Percentiles rank a stretch among this genome's conserved stretches.
These are phyloP conservation scores for Phytophthora europaea DNA, from an alignment of 352 stramenopile genomes.

Conservation along the genomic window DNA sequence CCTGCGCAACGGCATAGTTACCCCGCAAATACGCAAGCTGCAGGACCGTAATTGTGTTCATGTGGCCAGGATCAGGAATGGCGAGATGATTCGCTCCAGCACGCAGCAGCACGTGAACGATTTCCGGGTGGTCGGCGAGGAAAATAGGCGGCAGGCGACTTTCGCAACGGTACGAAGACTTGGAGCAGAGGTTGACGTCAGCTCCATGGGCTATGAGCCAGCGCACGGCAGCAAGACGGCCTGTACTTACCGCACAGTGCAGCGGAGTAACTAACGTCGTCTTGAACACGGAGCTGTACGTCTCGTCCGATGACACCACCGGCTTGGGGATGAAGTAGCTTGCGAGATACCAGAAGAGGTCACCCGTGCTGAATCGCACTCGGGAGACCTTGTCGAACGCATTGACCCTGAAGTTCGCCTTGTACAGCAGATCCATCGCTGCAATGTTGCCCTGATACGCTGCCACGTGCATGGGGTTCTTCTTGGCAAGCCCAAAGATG, in stretches of 20 bases:
- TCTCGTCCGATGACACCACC: conserved; percentile 71
- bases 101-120: conserved; percentile 73
- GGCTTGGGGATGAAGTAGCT: conserved; percentile 79
- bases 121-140: conserved; percentile 82
- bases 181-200: conserved; percentile 82
- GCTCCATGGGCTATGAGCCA: conserved; percentile 80
- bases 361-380: conserved; percentile 78
- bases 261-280: conserved; percentile 79
- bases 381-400: conserved; percentile 86
- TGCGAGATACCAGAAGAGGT: conserved; percentile 87
- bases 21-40: conserved; percentile 83
- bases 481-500: conserved; percentile 82
- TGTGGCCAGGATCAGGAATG: conserved; percentile 83
- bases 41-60: conserved; percentile 89
- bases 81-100: conserved; percentile 81
- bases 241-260: conserved; percentile 85
- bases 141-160: conserved; percentile 82
- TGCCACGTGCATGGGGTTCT: conserved; percentile 88
- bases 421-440: conserved; percentile 72
- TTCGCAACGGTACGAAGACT: conserved; percentile 77
- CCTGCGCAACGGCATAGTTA: conserved; percentile 84
- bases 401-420: conserved; percentile 70
- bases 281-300: conserved; percentile 74
- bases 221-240: conserved; percentile 71
- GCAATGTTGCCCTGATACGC: conserved; percentile 84